Evolutionary conservation across 805 yeast genomes (phyloP).

Genomic region (Candida sonorensis): DNA sequence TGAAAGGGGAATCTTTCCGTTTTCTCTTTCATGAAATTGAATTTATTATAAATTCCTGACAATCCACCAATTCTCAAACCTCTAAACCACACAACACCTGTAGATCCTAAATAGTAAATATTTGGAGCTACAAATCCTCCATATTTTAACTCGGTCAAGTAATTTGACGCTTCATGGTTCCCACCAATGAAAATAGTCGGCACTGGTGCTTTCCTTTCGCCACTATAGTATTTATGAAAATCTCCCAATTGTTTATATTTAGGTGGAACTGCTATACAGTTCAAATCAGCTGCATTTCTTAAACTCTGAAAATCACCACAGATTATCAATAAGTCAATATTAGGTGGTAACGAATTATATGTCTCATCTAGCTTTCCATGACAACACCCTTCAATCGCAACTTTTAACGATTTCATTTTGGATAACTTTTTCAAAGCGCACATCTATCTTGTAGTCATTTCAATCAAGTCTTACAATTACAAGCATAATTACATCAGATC

Average conservation of each 20-base stretch:
- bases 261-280: constrained; percentile 68
- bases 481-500: not conserved
- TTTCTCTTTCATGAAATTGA: constrained; percentile 37
- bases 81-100: constrained; percentile 64
- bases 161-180: constrained; percentile 86
- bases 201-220: constrained; percentile 58
- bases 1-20: constrained; percentile 44
- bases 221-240: constrained; percentile 64
- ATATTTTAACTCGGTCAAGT: constrained; percentile 58
- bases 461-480: not conserved
- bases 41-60: constrained; percentile 71
- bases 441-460: no score
- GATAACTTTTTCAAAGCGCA: not conserved
- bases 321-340: constrained; percentile 59
- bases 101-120: constrained; percentile 77
- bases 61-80: constrained; percentile 77
- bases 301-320: constrained; percentile 92
- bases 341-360: constrained; percentile 29
- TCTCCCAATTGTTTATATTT: constrained; percentile 77
- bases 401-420: constrained; percentile 12
- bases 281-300: constrained; percentile 55
- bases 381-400: constrained; percentile 86
- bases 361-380: constrained; percentile 71
- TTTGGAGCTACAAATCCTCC: constrained; percentile 95
- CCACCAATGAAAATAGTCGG: constrained; percentile 87